Evolutionary conservation across 768 basidiomycete genomes (phyloP), one percentile per base, ranked within the genome.

Genomic region (Lentinula aciculospora): DNA sequence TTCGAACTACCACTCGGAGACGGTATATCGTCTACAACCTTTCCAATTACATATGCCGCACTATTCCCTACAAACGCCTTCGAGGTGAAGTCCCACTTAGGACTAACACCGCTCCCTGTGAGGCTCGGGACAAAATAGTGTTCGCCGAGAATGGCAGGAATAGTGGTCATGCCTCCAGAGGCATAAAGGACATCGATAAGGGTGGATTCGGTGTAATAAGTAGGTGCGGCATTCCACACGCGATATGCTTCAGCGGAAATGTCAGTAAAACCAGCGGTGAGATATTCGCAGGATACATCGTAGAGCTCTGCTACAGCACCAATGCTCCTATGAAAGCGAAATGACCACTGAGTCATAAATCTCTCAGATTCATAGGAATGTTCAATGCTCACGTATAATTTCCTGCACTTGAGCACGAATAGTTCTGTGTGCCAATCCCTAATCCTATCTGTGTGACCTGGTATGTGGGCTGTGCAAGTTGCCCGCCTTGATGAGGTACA

Each of bases 31-130:
- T 68, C 76, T n/a, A 66, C 65, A 62, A 74, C 79, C 9, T 73
- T 73, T 9, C 69, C 82, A 31, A 81, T 64, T 28, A 79, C 77
- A 60, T 73, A 83, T 4, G 79, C 79, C 34, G 76, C 64, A 0
- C 72, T 53, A 56, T 81, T 74, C 6, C 76, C 77, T 34, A 67
- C 65, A 17, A 70, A 68, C 17, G 63, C 62, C 2, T 69, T 68
- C 4, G 74, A 73, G 10, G 77, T 75, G 70, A 82, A 81, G 66
- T 86, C 85, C 76, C 83, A 82, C 60, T 78, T 74, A 1, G 85
- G 82, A 57, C 71, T 69, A 27, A 71, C 31, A 17, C 77, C 78
- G 3, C 66, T 65, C 4, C 74, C 77, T 3, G 73, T 67, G 55
- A 72, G 62, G 64, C 79, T 79, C 0, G 71, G 65, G 31, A 81